Base-by-base conservation (phyloP, 2,329 filamentous ascomycete species). In the Fulvia fulva region DNA sequence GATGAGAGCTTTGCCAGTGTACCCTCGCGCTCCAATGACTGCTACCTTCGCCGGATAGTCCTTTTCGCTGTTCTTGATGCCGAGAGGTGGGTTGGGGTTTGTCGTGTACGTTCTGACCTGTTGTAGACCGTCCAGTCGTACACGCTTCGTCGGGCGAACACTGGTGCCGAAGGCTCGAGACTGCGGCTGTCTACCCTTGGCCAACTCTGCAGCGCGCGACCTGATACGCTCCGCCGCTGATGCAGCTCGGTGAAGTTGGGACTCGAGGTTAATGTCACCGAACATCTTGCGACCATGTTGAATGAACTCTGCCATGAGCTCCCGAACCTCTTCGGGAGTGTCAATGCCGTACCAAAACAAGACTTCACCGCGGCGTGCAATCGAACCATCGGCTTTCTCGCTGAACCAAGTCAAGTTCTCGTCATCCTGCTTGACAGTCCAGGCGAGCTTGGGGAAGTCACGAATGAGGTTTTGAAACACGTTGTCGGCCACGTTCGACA, bases 401-500 rank as follows among this genome's bases (percentile, higher is more conserved):
- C 96, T 95, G 81, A 97, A 97, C 94, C 93, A 97, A 11, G 91
- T 92, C 68, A 97, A 80, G 74, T 97, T 97, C 82, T 97, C 93
- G 68, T 97, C 92, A 66, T 95, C 89, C 70, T 92, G 88, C 78
- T 90, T 93, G 60, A 97, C 93, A n/a, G 91, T 96, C 93, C 92
- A 99, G 63, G 91, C 89, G 64, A 97, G 82, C 77, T 88, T 91
- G 56, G 91, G 87, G 74, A 92, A 89, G 71, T 97, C 93, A 76
- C 96, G 95, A 81, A 93, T 95, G 74, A 97, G 89, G 62, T 89
- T 88, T 63, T 88, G 85, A 74, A 97, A 96, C 58, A 97, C 89
- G 70, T 97, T 97, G 74, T 97, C 94, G 28, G 92, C 90, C 32
- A 97, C 87, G 71, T 97, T 97, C 59, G 88, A 94, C 60, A 97